These are phyloP conservation scores for Sindora glabra DNA, from an alignment of 306 rosid species.

Conservation along the genomic window DNA sequence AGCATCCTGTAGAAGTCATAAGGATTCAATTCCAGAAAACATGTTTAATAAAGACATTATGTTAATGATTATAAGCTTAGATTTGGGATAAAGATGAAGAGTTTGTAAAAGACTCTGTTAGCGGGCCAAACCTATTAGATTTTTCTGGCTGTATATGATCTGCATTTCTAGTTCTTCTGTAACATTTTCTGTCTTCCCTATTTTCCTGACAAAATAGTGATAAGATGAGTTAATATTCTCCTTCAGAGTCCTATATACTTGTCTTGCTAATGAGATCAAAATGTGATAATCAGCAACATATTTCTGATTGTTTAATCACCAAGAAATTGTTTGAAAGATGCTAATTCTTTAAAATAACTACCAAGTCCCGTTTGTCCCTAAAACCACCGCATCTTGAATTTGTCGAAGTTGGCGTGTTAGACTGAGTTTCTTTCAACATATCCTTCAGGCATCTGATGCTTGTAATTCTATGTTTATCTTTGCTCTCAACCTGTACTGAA, in stretches of 20 bases:
- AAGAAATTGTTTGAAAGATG: constrained; percentile 5
- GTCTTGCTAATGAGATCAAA: constrained; percentile 3
- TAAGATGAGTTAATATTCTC: neutral
- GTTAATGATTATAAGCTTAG: neutral
- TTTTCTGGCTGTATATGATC: constrained; percentile 22
- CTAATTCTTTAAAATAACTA: too few species aligned
- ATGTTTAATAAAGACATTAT: neutral
- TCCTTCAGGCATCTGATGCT: constrained; percentile 29
- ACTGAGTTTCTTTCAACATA: constrained; percentile 23
- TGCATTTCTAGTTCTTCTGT: constrained; percentile 13
- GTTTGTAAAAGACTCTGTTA: neutral
- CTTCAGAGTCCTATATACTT: neutral
- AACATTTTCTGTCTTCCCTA: constrained; percentile 14
- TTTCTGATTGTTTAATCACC: neutral
- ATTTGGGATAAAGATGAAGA: constrained; percentile 4
- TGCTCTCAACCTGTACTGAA: constrained; percentile 10
- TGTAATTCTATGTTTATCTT: constrained; percentile 18
- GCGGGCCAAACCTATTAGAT: constrained; percentile 25
- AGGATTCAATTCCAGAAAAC: constrained; percentile 18
- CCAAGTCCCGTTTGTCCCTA: constrained; percentile 25
- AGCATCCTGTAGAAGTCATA: constrained; percentile 35
- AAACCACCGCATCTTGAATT: constrained; percentile 30
- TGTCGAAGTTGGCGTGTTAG: constrained; percentile 22
- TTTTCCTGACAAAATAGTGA: constrained; percentile 30
- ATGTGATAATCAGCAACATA: neutral